Evolutionary conservation across 768 basidiomycete genomes (phyloP), one percentile per base, ranked within the genome.

Genomic region (Boletus coccyginus): DNA sequence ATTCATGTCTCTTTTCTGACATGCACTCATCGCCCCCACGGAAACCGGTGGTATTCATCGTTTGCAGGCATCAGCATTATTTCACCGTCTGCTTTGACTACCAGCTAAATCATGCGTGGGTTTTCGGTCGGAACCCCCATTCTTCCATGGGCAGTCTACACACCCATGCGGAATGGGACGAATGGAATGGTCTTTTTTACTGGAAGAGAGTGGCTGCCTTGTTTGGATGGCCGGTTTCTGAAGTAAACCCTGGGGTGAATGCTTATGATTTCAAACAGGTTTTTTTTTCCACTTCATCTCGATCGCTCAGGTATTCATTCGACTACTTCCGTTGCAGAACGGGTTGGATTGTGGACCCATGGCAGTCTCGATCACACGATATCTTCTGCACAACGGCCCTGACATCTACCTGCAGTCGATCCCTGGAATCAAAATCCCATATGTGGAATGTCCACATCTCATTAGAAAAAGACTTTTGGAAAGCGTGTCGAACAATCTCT

Each of bases 71-170:
- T 29, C 24, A 49, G 13, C 56, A 57, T 21, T 57, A 57, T 29
- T 57, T 57, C 42, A 53, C 56, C 0, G 47, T 53, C 0, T 57
- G 56, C 31, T 57, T 57, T 3, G 42, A 57, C 43, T 57, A 57
- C 35, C 10, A 35, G 11, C 4, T 7, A 2, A 57, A 53, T 6
- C 52, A 57, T 53, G 56, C 47, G 27, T 57, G 56, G 52, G 19
- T 40, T 0, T 53, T 57, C 35, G 52, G 56, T 17, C 14, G 0
- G 31, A 29, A 53, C 12, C 31, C 42, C 3, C 24, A 27, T 7
- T 11, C 56, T 38, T 1, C 27, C 46, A 2, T 21, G 21, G 21
- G 21, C 21, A 12, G 41, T 48, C 33, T 57, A 33, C 9, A 19
- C 13, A 53, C 19, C n/a, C 9, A 49, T 19, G 36, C 5, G 1